Evolutionary conservation across 176 grass and related monocot species (phyloP), one percentile per base, ranked within the genome.

Genomic region (Typha latifolia): DNA sequence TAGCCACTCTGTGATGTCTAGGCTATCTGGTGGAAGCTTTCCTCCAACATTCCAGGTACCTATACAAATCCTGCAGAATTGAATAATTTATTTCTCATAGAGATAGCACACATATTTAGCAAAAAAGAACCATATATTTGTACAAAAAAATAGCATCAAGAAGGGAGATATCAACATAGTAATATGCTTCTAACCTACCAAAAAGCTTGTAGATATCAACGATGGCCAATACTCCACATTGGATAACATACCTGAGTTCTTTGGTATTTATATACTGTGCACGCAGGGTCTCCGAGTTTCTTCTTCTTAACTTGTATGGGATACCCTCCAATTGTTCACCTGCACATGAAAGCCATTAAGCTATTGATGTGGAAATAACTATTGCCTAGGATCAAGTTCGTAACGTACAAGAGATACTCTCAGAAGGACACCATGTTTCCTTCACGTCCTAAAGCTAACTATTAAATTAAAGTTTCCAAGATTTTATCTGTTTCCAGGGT

Each of bases 221-320:
- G 14, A 55, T 18, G 37, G 9, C 5, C 9, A 43, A 43, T 6
- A 43, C 37, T 43, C 37, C 37, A 43, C 37, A 43, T 43, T 43
- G 37, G 37, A 43, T 43, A 43, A 59, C 32, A 14, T 72, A 90
- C 91, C 81, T 80, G 21, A 97, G 75, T 53, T 97, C 93, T 15
- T 97, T 92, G 72, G 83, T 89, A 61, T 76, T 68, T 51, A 97
- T 97, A 72, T 97, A 97, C 73, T 97, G 93, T 70, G 88, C 73
- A 12, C 93, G 82, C 50, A 97, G 80, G 32, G 93, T 97, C 77
- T 97, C 93, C 12, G 93, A 97, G 61, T 90, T 92, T 49, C 85
- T 78, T 73, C 88, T 68, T 48, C 78, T 74, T 26, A 82, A 67
- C 70, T 62, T 97, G 78, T 89, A 92, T 51, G 88, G 72, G 22